These are phyloP conservation scores for Quercus mongolica DNA, from an alignment of 306 rosid genomes.

Conservation along the genomic window DNA sequence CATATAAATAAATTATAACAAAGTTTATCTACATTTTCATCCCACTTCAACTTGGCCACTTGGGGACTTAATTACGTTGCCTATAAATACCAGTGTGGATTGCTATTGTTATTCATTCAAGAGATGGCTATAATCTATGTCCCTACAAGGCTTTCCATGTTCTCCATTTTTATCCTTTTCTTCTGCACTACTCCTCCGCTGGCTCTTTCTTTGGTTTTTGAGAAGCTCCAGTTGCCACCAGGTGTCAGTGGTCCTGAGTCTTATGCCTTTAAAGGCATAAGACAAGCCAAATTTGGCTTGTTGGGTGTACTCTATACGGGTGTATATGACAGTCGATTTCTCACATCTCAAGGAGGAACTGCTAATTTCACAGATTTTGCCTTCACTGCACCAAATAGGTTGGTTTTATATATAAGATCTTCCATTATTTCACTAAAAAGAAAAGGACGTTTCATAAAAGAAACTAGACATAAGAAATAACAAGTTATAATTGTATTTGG, in stretches of 20 bases:
- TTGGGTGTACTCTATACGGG: slow-evolving; percentile 32
- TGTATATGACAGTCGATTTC: slow-evolving; percentile 44
- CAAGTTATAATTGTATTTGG: no score
- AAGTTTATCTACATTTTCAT: not conserved
- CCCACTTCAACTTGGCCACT: not conserved
- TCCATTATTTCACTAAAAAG: not conserved
- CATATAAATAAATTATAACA: no score
- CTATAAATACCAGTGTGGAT: not conserved
- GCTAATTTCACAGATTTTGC: slow-evolving; percentile 30
- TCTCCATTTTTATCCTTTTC: not conserved
- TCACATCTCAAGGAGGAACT: slow-evolving; percentile 12
- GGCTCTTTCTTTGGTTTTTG: slow-evolving; percentile 7
- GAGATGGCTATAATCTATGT: not conserved
- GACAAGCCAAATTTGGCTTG: not conserved
- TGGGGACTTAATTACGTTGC: not conserved
- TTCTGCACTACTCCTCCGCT: not conserved
- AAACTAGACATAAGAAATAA: no score
- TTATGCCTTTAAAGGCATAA: slow-evolving; percentile 15
- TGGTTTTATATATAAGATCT: not conserved
- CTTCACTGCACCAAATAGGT: slow-evolving; percentile 41
- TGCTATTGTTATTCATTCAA: not conserved
- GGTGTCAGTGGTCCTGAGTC: slow-evolving; percentile 37
- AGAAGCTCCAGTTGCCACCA: slow-evolving; percentile 30
- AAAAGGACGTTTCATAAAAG: no score
- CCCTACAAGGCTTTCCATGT: not conserved